These are phyloP conservation scores for Helicocarpus griseus DNA, from an alignment of 2,329 filamentous ascomycete species.

Conservation along the genomic window DNA sequence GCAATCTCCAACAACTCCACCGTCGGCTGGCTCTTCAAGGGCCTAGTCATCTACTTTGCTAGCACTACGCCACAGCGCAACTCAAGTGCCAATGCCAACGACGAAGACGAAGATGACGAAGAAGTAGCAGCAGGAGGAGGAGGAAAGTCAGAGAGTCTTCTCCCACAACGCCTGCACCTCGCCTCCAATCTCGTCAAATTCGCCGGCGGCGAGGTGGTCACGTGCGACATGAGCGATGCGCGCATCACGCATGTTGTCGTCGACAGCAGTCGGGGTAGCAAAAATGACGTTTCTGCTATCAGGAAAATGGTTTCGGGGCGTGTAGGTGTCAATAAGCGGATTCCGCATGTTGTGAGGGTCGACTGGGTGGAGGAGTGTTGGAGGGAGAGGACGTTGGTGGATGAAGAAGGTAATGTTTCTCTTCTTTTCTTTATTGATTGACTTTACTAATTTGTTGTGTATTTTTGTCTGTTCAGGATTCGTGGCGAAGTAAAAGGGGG, in stretches of 20 bases:
- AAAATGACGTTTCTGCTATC: conserved; percentile 35
- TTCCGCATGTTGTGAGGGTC: conserved; percentile 60
- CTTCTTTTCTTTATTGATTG: neutral
- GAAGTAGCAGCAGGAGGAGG: neutral
- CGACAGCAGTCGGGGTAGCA: conserved; percentile 35
- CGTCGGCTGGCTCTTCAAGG: conserved; percentile 41
- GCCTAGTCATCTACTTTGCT: conserved; percentile 35
- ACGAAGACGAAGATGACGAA: no score
- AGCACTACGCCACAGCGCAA: conserved; percentile 4
- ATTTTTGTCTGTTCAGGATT: no score
- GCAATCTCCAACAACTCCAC: conserved; percentile 22
- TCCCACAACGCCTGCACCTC: conserved; percentile 28
- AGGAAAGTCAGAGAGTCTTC: neutral
- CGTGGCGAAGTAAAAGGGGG: neutral
- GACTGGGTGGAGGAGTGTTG: conserved; percentile 75
- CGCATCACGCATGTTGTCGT: conserved; percentile 66
- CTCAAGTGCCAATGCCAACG: no score
- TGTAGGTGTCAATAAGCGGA: conserved; percentile 27
- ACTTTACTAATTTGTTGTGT: no score
- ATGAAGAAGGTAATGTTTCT: conserved; percentile 56
- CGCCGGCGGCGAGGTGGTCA: conserved; percentile 51
- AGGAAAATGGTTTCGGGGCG: conserved; percentile 19
- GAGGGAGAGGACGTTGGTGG: conserved; percentile 65
- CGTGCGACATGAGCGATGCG: conserved; percentile 37
- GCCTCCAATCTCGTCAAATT: conserved; percentile 56